These are phyloP conservation scores for Ustanciosporium gigantosporum DNA, from an alignment of 1,284 basidiomycete species.

Conservation along the genomic window DNA sequence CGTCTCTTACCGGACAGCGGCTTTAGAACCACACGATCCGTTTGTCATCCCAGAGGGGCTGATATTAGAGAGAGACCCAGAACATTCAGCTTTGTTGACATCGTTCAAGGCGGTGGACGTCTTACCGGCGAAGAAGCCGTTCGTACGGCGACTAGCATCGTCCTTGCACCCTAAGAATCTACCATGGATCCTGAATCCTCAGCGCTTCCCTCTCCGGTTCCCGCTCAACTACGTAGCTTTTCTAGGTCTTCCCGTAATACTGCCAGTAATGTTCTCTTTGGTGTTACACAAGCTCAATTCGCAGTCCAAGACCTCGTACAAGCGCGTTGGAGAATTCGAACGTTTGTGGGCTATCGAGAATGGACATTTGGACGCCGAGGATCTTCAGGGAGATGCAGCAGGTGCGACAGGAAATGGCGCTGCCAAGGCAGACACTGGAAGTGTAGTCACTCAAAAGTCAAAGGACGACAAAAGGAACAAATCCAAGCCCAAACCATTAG, in stretches of 20 bases:
- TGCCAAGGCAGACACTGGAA: neutral
- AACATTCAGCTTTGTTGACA: conserved; percentile 10
- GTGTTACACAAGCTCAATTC: conserved; percentile 22
- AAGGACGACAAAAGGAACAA: neutral
- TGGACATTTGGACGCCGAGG: conserved; percentile 1
- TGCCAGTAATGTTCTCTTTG: conserved; percentile 39
- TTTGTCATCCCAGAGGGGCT: conserved; percentile 13
- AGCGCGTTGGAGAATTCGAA: conserved; percentile 23
- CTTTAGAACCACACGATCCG: conserved; percentile 33
- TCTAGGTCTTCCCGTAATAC: conserved; percentile 25
- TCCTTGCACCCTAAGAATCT: conserved; percentile 11
- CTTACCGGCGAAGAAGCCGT: neutral
- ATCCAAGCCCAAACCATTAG: conserved; percentile 1
- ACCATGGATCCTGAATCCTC: conserved; percentile 46
- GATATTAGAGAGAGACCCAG: conserved; percentile 9
- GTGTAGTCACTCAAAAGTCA: neutral
- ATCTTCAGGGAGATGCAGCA: neutral
- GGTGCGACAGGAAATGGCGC: neutral
- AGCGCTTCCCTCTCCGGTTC: conserved; percentile 31
- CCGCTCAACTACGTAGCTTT: conserved; percentile 47
- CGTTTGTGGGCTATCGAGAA: conserved; percentile 24
- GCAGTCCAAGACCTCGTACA: conserved; percentile 7
- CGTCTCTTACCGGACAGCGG: conserved; percentile 49
- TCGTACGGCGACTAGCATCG: neutral
- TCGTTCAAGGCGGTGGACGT: neutral